phyloP scores from a whole-genome alignment of 768 basidiomycete genomes.

The Candolleomyces eurysporus region DNA sequence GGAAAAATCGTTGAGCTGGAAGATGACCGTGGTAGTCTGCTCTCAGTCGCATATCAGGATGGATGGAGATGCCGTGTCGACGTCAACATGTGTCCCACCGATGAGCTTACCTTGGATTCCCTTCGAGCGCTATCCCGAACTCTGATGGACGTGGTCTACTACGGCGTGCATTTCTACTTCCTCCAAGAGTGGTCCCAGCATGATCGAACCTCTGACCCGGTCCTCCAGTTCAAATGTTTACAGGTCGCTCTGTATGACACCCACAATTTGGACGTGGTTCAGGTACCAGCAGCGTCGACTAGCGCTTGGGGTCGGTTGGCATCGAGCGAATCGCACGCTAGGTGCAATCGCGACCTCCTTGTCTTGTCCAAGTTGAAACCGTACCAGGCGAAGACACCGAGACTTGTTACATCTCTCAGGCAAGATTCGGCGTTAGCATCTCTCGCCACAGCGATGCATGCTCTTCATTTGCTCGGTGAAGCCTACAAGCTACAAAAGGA shows the following conservation, averaged over 20 bases:
- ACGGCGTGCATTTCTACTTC: conserved; percentile 54
- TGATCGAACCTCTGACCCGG: conserved; percentile 40
- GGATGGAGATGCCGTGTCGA: conserved; percentile 44
- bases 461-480: conserved; percentile 78
- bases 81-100: conserved; percentile 55
- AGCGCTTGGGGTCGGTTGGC: conserved; percentile 49
- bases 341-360: not conserved
- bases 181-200: conserved; percentile 54
- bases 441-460: conserved; percentile 39
- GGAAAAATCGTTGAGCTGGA: conserved; percentile 41
- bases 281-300: conserved; percentile 6
- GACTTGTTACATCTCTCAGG: not conserved
- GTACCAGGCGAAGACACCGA: not conserved
- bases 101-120: conserved; percentile 54
- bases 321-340: not conserved
- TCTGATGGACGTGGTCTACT: conserved; percentile 55
- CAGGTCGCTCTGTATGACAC: conserved; percentile 46
- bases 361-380: not conserved
- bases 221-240: conserved; percentile 59
- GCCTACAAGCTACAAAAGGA: conserved; percentile 59
- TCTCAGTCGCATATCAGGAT: conserved; percentile 53
- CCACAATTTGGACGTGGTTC: conserved; percentile 36
- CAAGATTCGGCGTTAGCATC: not conserved
- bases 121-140: conserved; percentile 63
- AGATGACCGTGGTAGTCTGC: conserved; percentile 48